Evolutionary conservation across 257 asterid species (phyloP).

Genomic region (Ilex aquifolium): DNA sequence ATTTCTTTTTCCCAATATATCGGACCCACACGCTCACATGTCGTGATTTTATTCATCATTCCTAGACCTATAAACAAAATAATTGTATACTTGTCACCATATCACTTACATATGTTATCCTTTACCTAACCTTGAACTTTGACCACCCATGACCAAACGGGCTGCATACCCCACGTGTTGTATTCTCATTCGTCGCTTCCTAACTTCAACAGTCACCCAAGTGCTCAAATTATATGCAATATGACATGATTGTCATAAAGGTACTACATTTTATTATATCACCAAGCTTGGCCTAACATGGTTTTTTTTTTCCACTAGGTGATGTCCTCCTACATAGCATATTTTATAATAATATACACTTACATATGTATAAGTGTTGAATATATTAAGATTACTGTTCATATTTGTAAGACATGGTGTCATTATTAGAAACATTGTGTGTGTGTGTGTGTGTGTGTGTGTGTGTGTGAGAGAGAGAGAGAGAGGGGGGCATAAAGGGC

Average conservation of each 20-base stretch:
- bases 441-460: too few relatives aligned
- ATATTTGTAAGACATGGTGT: too few relatives aligned
- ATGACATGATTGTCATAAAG: background rate
- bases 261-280: background rate
- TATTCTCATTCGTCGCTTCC: background rate
- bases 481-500: too few relatives aligned
- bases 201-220: conserved; percentile 11
- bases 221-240: background rate
- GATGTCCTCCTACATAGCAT: conserved; percentile 9
- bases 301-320: background rate
- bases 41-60: background rate
- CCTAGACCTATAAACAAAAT: conserved; percentile 4
- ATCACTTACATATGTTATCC: background rate
- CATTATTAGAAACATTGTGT: too few relatives aligned
- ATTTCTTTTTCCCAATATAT: too few relatives aligned
- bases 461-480: too few relatives aligned
- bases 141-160: background rate
- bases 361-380: background rate
- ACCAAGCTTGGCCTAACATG: conserved; percentile 3
- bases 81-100: background rate
- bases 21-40: background rate
- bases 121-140: background rate
- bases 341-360: background rate
- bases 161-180: background rate
- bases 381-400: too few relatives aligned